A percentile compares a stretch with the other conserved stretches of the same genome.
Conservation (phyloP, 805 yeast genomes). For the Wickerhamomyces sydowiorum region DNA sequence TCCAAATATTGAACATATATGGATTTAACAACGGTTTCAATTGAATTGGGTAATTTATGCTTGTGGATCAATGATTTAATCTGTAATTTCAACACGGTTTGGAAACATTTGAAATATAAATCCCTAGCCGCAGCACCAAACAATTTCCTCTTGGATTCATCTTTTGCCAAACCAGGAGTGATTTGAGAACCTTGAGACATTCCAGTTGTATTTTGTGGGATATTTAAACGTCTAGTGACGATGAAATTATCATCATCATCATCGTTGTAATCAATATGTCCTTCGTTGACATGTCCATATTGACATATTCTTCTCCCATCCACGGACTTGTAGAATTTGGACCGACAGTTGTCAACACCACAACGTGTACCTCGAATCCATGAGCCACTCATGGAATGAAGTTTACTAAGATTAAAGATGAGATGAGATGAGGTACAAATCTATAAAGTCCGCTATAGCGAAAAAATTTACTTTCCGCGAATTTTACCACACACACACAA, state of each 20-base stretch:
- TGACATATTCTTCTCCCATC: constrained; percentile 85
- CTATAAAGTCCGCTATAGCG: not conserved
- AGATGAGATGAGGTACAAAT: no score
- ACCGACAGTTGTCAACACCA: constrained; percentile 86
- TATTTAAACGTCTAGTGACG: constrained; percentile 49
- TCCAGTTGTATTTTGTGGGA: constrained; percentile 37
- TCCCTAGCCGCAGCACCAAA: constrained; percentile 45
- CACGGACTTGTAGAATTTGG: constrained; percentile 61
- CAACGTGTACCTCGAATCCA: constrained; percentile 70
- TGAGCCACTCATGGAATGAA: constrained; percentile 10
- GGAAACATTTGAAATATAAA: constrained; percentile 41
- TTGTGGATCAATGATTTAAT: constrained; percentile 31
- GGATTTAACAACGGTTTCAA: constrained; percentile 29
- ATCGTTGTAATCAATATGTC: constrained; percentile 72
- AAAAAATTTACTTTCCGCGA: no score
- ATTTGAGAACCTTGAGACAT: constrained; percentile 28
- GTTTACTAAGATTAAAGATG: no score
- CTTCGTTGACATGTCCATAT: constrained; percentile 84
- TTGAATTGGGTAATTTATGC: constrained; percentile 23
- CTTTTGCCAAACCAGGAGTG: constrained; percentile 21
- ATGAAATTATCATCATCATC: constrained; percentile 63
- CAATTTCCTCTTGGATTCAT: constrained; percentile 17
- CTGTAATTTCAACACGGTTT: constrained; percentile 45
- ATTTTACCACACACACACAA: no score
- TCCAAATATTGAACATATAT: constrained; percentile 29